phyloP scores from a whole-genome alignment of 495 filamentous ascomycete genomes.

The Neurospora sp. region DNA sequence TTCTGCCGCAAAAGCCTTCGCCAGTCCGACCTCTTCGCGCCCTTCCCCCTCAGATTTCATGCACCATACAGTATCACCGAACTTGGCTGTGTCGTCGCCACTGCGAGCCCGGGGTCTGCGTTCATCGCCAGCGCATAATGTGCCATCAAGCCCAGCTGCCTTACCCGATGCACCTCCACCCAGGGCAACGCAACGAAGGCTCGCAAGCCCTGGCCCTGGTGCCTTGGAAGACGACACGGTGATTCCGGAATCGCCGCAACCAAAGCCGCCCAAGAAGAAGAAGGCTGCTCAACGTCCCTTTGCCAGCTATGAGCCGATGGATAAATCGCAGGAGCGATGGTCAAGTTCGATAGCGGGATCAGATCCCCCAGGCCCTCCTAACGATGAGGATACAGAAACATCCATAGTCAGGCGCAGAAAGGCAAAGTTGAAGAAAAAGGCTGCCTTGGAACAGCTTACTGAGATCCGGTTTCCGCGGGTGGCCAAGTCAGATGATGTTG shows the following conservation, averaged over 20 bases:
- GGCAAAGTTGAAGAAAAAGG: constrained; percentile 23
- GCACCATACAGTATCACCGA: constrained; percentile 27
- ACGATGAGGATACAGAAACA: constrained; percentile 18
- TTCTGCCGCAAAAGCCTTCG: constrained; percentile 25
- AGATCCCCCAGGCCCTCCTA: neutral
- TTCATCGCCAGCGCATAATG: constrained; percentile 19
- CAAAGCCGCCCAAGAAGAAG: constrained; percentile 1
- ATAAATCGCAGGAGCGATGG: constrained; percentile 24
- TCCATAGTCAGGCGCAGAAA: constrained; percentile 7
- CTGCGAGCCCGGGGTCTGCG: constrained; percentile 32
- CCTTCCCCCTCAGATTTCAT: constrained; percentile 33
- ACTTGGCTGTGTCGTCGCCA: constrained; percentile 30
- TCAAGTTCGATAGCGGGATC: constrained; percentile 5
- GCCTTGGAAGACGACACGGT: constrained; percentile 7
- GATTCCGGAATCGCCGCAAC: constrained; percentile 17
- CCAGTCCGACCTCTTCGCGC: constrained; percentile 39
- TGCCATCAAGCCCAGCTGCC: constrained; percentile 27
- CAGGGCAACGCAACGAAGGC: neutral
- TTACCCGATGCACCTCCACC: constrained; percentile 6
- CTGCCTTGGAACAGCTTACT: constrained; percentile 24
- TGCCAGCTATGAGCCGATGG: constrained; percentile 23
- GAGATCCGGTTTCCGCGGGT: constrained; percentile 26
- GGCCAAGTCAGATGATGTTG: constrained; percentile 18
- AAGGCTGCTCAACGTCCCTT: constrained; percentile 16
- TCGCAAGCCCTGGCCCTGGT: constrained; percentile 9